Percentiles rank a stretch among this genome's conserved stretches.
phyloP scores from a whole-genome alignment of 495 filamentous ascomycete species.

The Penicillium antarcticum region DNA sequence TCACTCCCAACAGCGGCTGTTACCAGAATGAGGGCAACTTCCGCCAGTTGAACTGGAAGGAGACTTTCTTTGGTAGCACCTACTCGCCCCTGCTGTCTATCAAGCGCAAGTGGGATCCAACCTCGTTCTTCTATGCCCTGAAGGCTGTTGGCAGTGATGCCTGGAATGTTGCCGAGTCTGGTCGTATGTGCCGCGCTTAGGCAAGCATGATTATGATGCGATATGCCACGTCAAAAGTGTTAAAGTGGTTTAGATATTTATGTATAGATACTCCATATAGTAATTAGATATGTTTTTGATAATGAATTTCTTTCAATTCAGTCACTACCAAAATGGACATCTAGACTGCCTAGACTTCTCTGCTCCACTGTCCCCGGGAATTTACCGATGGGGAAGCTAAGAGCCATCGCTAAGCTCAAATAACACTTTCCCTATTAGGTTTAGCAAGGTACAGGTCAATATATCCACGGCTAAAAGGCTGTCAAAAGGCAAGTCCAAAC shows the following conservation, averaged over 20 bases:
- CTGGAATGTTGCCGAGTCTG: constrained; percentile 25
- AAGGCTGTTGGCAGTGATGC: constrained; percentile 60
- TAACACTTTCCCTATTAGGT: too few relatives aligned
- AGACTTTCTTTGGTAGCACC: constrained; percentile 51
- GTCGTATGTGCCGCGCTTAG: constrained; percentile 27
- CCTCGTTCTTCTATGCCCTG: constrained; percentile 55
- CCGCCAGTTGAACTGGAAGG: constrained; percentile 50
- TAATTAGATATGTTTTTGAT: neutral
- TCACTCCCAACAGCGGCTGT: constrained; percentile 30
- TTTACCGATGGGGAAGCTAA: too few relatives aligned
- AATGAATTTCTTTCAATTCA: neutral
- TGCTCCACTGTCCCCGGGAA: too few relatives aligned
- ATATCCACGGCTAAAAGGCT: too few relatives aligned
- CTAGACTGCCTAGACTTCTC: too few relatives aligned
- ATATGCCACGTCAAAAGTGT: neutral
- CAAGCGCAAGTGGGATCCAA: constrained; percentile 53
- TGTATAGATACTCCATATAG: neutral
- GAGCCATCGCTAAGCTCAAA: too few relatives aligned
- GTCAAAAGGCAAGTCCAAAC: too few relatives aligned
- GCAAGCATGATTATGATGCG: constrained; percentile 9
- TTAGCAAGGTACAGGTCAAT: too few relatives aligned
- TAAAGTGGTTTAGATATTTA: neutral
- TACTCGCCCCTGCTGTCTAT: constrained; percentile 35
- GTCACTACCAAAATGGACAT: too few relatives aligned
- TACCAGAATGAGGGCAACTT: constrained; percentile 49